These are phyloP conservation scores for Juncus effusus DNA, from an alignment of 176 grass and related monocot species.

Conservation along the genomic window DNA sequence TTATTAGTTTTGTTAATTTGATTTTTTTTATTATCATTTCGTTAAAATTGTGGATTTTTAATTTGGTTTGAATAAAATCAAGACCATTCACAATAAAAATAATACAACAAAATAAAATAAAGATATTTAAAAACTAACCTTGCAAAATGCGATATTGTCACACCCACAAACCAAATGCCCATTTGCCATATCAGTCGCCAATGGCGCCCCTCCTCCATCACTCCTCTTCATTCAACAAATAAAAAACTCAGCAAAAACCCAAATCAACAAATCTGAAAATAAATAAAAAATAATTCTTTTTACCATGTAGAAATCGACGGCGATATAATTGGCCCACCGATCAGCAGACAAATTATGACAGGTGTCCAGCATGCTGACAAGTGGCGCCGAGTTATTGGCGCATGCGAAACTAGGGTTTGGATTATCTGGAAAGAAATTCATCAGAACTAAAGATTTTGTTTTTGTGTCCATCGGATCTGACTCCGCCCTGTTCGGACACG, in stretches of 20 bases:
- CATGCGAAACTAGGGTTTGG: constrained; percentile 43
- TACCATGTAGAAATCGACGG: constrained; percentile 98
- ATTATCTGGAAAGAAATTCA: constrained; percentile 80
- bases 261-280: constrained; percentile 1
- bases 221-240: constrained; percentile 45
- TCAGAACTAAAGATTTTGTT: constrained; percentile 53
- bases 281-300: neutral
- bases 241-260: neutral
- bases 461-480: constrained; percentile 49
- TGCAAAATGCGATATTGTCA: constrained; percentile 64
- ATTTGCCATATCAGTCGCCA: constrained; percentile 68
- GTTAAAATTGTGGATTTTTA: no score
- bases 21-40: no score
- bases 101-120: no score
- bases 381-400: constrained; percentile 54
- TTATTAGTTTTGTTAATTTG: no score
- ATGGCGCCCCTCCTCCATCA: constrained; percentile 65
- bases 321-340: constrained; percentile 92
- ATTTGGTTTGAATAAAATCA: no score
- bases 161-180: constrained; percentile 71
- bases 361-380: constrained; percentile 71
- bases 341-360: constrained; percentile 67
- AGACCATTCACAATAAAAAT: no score
- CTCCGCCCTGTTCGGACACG: constrained; percentile 42
- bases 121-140: constrained; percentile 22